Conservation (phyloP, 2,329 filamentous ascomycete genomes). For the Calonectria montana region DNA sequence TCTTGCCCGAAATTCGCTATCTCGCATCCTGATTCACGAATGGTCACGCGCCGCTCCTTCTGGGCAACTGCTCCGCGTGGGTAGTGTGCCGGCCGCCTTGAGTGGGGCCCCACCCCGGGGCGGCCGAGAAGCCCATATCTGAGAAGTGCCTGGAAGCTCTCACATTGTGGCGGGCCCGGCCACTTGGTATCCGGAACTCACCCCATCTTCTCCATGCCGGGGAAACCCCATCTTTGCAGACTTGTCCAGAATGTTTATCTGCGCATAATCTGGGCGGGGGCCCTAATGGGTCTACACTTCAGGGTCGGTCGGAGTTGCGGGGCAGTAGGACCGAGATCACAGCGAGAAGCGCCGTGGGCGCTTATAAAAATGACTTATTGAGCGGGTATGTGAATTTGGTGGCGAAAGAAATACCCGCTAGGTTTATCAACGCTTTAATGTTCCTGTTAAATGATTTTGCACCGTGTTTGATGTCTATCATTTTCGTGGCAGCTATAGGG, state of each 20-base stretch:
- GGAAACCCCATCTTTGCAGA: not conserved
- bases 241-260: not conserved
- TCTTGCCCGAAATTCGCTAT: not conserved
- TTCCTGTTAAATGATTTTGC: no score
- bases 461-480: not conserved
- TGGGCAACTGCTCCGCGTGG: not conserved
- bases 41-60: not conserved
- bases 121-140: not conserved
- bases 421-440: no score
- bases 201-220: not conserved
- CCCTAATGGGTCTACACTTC: not conserved
- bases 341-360: not conserved
- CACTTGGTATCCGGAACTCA: not conserved
- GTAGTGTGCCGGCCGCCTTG: not conserved
- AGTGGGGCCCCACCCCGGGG: not conserved
- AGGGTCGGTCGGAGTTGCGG: not conserved
- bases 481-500: not conserved
- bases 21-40: not conserved
- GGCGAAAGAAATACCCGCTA: no score
- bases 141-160: not conserved
- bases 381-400: not conserved
- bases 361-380: not conserved
- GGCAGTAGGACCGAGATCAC: slow-evolving; percentile 2
- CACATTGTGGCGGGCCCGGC: not conserved
- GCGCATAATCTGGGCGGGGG: not conserved